Evolutionary conservation across 192 early-diverging fungal genomes (phyloP), one percentile per base, ranked within the genome.

Genomic region (Coemansia reversa): DNA sequence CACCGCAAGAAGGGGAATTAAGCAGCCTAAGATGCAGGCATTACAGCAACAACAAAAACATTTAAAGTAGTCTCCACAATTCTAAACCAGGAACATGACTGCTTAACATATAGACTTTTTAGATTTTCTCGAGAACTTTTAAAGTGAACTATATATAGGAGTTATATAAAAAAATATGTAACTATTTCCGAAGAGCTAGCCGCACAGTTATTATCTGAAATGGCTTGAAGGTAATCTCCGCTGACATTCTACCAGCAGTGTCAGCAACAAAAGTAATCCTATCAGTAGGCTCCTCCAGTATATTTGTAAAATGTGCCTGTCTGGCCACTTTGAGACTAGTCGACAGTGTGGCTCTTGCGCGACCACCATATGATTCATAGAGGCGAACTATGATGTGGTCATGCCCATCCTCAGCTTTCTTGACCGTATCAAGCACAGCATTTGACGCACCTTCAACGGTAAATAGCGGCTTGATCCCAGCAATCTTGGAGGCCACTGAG

Each of bases 351-450:
- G 68, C 69, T 0, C 42, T 51, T 1, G 72, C 72, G 20, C 68
- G 90, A 1, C 95, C 94, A 23, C 97, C 96, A 71, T 88, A 93
- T 1, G 94, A 86, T 77, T 99, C 96, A 66, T 95, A 96, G 24
- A 99, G 61, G 29, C 97, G 82, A 20, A 99, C 58, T 39, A 98
- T 72, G 11, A 99, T 65, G 32, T 82, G 73, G n/a, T 86, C 72
- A 5, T 82, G 57, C 53, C 91, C 86, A 62, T 70, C 79, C 69
- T 99, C 95, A 2, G 97, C 91, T 9, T 83, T 68, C 77, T 99
- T 99, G 64, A 99, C 80, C 0, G 92, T 92, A 63, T 99, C 96
- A 51, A 99, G 70, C 19, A 99, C 86, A 16, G 97, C 84, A 59
- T 92, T 95, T n/a, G 76, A 67, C 1, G 69, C 72, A 9, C 59